phyloP scores from a whole-genome alignment of 495 filamentous ascomycete genomes.

The Rhypophila decipiens region DNA sequence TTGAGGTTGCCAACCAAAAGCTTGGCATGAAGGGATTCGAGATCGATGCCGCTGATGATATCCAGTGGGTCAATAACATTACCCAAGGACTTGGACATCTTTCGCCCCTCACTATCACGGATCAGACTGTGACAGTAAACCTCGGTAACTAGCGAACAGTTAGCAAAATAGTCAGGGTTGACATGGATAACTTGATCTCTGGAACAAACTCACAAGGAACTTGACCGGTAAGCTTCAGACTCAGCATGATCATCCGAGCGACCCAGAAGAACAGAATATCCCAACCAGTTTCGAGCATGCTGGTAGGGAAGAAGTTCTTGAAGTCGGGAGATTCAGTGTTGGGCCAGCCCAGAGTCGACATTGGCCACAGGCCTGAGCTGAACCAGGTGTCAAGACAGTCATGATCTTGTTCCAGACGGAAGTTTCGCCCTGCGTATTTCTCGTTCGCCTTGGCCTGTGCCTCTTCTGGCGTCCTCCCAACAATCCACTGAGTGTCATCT shows the following conservation, averaged over 20 bases:
- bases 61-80: constrained; percentile 81
- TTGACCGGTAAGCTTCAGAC: constrained; percentile 68
- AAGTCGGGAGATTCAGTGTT: constrained; percentile 55
- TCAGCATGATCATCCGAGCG: constrained; percentile 75
- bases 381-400: constrained; percentile 86
- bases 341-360: constrained; percentile 78
- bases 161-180: background rate
- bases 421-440: constrained; percentile 64
- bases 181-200: too few species aligned
- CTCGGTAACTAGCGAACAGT: constrained; percentile 22
- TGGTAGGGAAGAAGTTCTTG: constrained; percentile 66
- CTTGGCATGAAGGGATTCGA: constrained; percentile 64
- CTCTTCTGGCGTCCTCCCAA: constrained; percentile 48
- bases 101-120: constrained; percentile 70
- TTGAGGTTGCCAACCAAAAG: constrained; percentile 64
- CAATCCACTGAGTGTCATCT: constrained; percentile 54
- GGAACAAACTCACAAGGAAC: constrained; percentile 39
- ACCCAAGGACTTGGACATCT: constrained; percentile 80
- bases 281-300: constrained; percentile 74
- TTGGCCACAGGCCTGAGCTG: constrained; percentile 74
- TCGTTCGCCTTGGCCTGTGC: constrained; percentile 23
- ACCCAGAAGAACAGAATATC: constrained; percentile 87
- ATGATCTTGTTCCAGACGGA: constrained; percentile 57
- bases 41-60: constrained; percentile 65
- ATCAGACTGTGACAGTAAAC: constrained; percentile 56